Conservation (phyloP, 805 yeast genomes). For the Metschnikowia bowlesiae region DNA sequence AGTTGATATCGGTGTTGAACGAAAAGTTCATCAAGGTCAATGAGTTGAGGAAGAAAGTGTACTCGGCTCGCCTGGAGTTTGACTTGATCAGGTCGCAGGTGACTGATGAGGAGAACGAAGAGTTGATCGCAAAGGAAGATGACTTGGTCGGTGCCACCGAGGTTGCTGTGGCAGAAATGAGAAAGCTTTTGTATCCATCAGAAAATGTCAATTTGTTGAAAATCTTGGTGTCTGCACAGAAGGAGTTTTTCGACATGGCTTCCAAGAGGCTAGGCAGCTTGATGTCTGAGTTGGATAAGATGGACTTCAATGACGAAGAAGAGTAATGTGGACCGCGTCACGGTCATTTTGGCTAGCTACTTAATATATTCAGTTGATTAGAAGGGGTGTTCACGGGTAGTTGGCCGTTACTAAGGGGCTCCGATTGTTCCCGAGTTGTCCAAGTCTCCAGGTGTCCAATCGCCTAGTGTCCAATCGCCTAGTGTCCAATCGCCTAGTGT, state of each 20-base stretch:
- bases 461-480: no score
- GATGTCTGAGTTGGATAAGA: slow-evolving; percentile 28
- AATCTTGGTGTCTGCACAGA: slow-evolving; percentile 65
- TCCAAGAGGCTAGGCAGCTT: slow-evolving; percentile 32
- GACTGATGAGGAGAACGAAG: slow-evolving; percentile 45
- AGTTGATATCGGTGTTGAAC: slow-evolving; percentile 49
- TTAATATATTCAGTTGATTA: not conserved
- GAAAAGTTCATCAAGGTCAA: slow-evolving; percentile 58
- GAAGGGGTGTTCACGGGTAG: not conserved
- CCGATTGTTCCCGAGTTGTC: no score
- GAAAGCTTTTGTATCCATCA: slow-evolving; percentile 61
- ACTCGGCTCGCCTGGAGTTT: slow-evolving; percentile 62
- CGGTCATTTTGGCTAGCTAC: not conserved
- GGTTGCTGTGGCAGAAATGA: slow-evolving; percentile 75
- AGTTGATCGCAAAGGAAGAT: slow-evolving; percentile 60
- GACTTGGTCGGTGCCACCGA: slow-evolving; percentile 77
- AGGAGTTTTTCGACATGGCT: slow-evolving; percentile 48
- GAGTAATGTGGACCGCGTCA: slow-evolving; percentile 9
- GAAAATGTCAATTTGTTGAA: slow-evolving; percentile 61
- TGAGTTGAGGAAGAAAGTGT: slow-evolving; percentile 63
- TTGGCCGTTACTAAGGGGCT: no score
- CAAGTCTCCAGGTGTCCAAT: no score
- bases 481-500: no score
- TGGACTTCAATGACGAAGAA: slow-evolving; percentile 35
- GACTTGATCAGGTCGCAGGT: slow-evolving; percentile 63